phyloP scores from a whole-genome alignment of 768 basidiomycete genomes.

The Asterophora parasitica region DNA sequence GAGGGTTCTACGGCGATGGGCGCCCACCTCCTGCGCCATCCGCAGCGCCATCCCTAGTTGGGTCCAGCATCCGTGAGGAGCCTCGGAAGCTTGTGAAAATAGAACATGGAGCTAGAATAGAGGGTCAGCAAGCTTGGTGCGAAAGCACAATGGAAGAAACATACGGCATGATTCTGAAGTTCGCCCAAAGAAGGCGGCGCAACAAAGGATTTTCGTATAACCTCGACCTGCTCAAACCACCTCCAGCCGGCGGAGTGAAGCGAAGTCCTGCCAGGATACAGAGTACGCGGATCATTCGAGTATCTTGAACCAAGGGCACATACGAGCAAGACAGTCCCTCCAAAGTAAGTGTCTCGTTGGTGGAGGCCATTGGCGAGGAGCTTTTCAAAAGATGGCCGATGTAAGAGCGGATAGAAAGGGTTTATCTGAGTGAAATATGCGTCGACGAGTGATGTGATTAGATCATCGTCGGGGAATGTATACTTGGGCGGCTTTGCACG shows the following conservation, averaged over 20 bases:
- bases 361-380: conserved; percentile 47
- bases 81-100: conserved; percentile 44
- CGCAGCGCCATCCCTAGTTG: conserved; percentile 65
- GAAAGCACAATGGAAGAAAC: conserved; percentile 23
- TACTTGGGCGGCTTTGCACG: conserved; percentile 25
- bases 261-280: conserved; percentile 41
- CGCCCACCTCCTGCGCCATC: conserved; percentile 70
- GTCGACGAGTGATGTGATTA: conserved; percentile 51
- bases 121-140: background rate
- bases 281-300: conserved; percentile 59
- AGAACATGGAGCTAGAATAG: conserved; percentile 39
- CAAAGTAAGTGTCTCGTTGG: conserved; percentile 44
- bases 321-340: conserved; percentile 48
- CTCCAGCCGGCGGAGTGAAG: conserved; percentile 52
- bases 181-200: conserved; percentile 62
- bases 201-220: conserved; percentile 55
- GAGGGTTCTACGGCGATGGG: conserved; percentile 43
- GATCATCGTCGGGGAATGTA: conserved; percentile 47
- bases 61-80: conserved; percentile 57
- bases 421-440: conserved; percentile 63
- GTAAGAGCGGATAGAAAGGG: conserved; percentile 58
- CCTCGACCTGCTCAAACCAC: conserved; percentile 62
- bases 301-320: conserved; percentile 64
- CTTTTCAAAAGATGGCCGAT: conserved; percentile 63
- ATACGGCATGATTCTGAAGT: conserved; percentile 62